A percentile compares a stretch with the other conserved stretches of the same genome.
phyloP scores from a whole-genome alignment of 2,329 filamentous ascomycete genomes.

The Fusarium scirpi region DNA sequence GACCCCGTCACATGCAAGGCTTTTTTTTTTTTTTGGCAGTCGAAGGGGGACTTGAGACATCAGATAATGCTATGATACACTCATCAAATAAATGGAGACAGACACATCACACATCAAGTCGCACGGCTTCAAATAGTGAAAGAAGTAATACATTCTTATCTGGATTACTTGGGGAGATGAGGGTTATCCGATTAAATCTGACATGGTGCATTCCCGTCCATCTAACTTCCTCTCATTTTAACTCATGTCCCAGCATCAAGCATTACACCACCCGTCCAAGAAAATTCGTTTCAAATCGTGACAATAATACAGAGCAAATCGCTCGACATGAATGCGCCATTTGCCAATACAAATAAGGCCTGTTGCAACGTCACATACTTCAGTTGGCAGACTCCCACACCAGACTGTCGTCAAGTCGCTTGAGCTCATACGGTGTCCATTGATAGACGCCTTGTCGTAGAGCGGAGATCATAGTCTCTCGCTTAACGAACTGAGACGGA shows the following conservation, averaged over 20 bases:
- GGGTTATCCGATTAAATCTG: conserved; percentile 42
- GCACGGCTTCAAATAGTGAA: neutral
- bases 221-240: conserved; percentile 49
- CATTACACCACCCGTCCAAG: conserved; percentile 52
- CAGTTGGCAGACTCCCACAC: conserved; percentile 49
- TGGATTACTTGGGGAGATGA: conserved; percentile 36
- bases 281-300: conserved; percentile 51
- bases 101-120: neutral
- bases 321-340: conserved; percentile 45
- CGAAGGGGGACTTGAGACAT: too few relatives aligned
- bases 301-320: conserved; percentile 49
- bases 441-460: conserved; percentile 52
- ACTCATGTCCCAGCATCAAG: conserved; percentile 47
- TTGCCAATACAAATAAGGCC: conserved; percentile 24
- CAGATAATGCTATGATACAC: neutral
- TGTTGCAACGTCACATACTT: conserved; percentile 32
- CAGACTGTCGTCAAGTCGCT: conserved; percentile 50
- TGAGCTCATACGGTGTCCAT: conserved; percentile 51
- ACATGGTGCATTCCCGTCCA: conserved; percentile 44
- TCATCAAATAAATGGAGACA: neutral
- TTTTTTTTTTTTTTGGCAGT: neutral
- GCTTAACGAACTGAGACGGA: conserved; percentile 47
- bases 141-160: conserved; percentile 20
- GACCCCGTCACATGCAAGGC: neutral
- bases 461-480: conserved; percentile 49